phyloP scores from a whole-genome alignment of 345 rosid species.

The Aegle marmelos region DNA sequence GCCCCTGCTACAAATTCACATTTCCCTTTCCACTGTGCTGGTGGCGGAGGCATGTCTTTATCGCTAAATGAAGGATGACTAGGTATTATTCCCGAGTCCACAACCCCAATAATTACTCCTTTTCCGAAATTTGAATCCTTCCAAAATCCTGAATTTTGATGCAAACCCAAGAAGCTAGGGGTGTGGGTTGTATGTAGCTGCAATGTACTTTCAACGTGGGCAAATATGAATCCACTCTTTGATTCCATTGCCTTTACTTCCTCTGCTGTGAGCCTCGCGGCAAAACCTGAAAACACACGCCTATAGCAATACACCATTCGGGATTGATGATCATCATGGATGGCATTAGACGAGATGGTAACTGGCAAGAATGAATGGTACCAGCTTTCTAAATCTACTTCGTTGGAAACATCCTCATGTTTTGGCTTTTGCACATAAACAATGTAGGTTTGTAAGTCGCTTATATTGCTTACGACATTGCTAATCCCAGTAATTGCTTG shows the following conservation, averaged over 20 bases:
- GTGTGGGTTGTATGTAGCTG: slow-evolving; percentile 46
- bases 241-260: background rate
- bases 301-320: background rate
- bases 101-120: slow-evolving; percentile 46
- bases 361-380: background rate
- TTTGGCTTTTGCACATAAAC: background rate
- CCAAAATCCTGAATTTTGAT: slow-evolving; percentile 35
- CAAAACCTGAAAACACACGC: background rate
- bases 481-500: background rate
- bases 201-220: slow-evolving; percentile 20
- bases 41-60: background rate
- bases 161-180: slow-evolving; percentile 46
- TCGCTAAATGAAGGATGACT: slow-evolving; percentile 26
- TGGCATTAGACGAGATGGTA: background rate
- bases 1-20: background rate
- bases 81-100: slow-evolving; percentile 54
- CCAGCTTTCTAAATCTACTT: background rate
- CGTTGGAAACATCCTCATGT: background rate
- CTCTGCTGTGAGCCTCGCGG: background rate
- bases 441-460: background rate
- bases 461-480: background rate
- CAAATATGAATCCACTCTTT: background rate
- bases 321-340: background rate
- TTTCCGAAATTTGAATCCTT: slow-evolving; percentile 33
- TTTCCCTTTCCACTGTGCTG: background rate